Base-by-base conservation (phyloP, 805 yeast species). In the Alloascoidea hylecoeti region DNA sequence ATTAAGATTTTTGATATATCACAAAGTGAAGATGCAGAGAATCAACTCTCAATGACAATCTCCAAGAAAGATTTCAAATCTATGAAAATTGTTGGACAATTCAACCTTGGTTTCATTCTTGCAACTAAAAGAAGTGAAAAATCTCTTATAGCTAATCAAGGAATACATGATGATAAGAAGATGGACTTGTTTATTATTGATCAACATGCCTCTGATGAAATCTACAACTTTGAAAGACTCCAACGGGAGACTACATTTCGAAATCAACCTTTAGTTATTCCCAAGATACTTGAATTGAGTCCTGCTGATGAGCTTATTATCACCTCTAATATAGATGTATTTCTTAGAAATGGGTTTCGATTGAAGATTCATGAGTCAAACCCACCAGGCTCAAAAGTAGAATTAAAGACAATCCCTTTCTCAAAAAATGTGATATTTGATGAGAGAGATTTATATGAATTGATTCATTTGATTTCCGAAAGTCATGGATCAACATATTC, bases 201-300 rank as follows among this genome's bases (percentile, higher is more conserved):
- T 54, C 99, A 92, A 56, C 99, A 92, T 60, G 98, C 98, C 1
- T 82, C 95, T 46, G 98, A 92, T 59, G 99, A 92, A 50, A 92
- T 88, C 47, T 85, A 50, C 61, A 92, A 92, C 55, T 92, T 84
- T 60, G 98, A 92, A 54, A 63, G 61, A 36, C 57, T 81, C 13
- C 76, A 72, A 46, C 55, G 60, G 14, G 64, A 63, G 2, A 72
- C 81, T 0, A 58, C 61, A 0, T 74, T 88, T 44, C 68, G 72
- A 35, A 65, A 68, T 34, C 96, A 92, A 56, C 75, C 76, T 2
- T 60, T 92, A 36, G 83, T 89, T 4, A 52, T 52, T 0, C 78
- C 81, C 0, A 60, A 64, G 15, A 45, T 45, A 3, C 50, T 89
- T 5, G 81, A 82, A 34, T 57, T 92, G 35, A 80, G 75, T 38